These are phyloP conservation scores for Rhizophora apiculata DNA, from an alignment of 345 rosid species.

Conservation along the genomic window DNA sequence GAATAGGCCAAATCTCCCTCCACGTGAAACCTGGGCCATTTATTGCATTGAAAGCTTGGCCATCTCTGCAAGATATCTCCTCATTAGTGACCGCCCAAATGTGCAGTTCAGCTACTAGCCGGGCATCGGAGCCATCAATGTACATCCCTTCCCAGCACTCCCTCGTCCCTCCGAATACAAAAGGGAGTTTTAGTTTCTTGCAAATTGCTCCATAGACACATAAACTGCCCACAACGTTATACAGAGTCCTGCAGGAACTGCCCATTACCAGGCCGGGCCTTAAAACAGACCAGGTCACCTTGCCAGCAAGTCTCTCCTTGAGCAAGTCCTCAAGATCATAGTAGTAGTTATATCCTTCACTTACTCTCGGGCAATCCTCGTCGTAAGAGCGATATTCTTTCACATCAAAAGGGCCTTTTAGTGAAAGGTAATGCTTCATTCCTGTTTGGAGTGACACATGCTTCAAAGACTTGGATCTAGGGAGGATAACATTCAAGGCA, in stretches of 20 bases:
- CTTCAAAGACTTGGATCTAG: slow-evolving; percentile 45
- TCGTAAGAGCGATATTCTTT: slow-evolving; percentile 29
- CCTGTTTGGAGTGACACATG: slow-evolving; percentile 86
- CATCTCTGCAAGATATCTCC: slow-evolving; percentile 30
- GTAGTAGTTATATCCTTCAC: slow-evolving; percentile 46
- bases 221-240: slow-evolving; percentile 72
- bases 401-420: slow-evolving; percentile 24
- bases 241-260: slow-evolving; percentile 55
- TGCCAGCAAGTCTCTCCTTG: slow-evolving; percentile 42
- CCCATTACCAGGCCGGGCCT: slow-evolving; percentile 85
- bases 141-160: slow-evolving; percentile 82
- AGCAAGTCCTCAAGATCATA: slow-evolving; percentile 73
- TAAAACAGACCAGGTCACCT: slow-evolving; percentile 66
- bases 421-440: slow-evolving; percentile 71
- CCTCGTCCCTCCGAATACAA: slow-evolving; percentile 81
- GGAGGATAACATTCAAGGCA: slow-evolving; percentile 58
- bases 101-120: slow-evolving; percentile 75
- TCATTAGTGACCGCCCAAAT: slow-evolving; percentile 68
- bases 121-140: slow-evolving; percentile 70
- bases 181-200: slow-evolving; percentile 59
- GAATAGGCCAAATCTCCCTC: slow-evolving; percentile 72
- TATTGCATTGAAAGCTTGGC: slow-evolving; percentile 66
- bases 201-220: slow-evolving; percentile 74
- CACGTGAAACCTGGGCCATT: slow-evolving; percentile 73
- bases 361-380: slow-evolving; percentile 60